phyloP scores from a whole-genome alignment of 768 basidiomycete species.

The Tulasnella calospora region DNA sequence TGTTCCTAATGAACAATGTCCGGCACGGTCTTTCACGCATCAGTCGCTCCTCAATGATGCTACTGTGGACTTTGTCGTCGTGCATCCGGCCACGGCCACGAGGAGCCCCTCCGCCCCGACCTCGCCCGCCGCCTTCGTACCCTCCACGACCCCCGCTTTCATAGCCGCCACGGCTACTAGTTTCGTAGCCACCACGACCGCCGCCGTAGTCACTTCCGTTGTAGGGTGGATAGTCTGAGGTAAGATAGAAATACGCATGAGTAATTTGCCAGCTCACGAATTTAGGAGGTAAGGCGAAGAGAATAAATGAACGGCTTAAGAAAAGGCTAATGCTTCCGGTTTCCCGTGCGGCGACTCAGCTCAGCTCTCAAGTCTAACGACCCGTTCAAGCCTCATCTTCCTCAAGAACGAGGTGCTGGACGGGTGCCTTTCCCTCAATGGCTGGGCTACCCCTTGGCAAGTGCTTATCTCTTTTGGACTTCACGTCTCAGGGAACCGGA shows the following conservation, averaged over 20 bases:
- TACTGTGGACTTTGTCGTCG: constrained; percentile 86
- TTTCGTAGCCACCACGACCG: not conserved
- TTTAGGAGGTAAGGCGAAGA: not conserved
- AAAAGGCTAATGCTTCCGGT: not conserved
- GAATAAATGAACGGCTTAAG: not conserved
- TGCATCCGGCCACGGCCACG: constrained; percentile 53
- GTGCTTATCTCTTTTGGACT: not conserved
- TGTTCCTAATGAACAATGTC: constrained; percentile 94
- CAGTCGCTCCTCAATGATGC: constrained; percentile 89
- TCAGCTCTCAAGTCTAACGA: constrained; percentile 16
- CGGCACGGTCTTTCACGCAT: constrained; percentile 92
- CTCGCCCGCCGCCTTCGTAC: not conserved
- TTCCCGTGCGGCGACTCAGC: constrained; percentile 8
- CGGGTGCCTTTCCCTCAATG: not conserved
- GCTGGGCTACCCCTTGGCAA: not conserved
- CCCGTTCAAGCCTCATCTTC: constrained; percentile 2
- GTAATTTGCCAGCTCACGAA: constrained; percentile 5
- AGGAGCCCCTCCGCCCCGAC: constrained; percentile 19
- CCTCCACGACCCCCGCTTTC: constrained; percentile 1
- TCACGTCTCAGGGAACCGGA: constrained; percentile 6
- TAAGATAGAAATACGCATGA: not conserved
- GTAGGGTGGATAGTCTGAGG: constrained; percentile 11
- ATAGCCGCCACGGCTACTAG: not conserved
- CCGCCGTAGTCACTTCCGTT: constrained; percentile 10
- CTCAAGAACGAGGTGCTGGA: not conserved